Evolutionary conservation across 2,329 filamentous ascomycete genomes (phyloP), one percentile per base, ranked within the genome.

Genomic region (Colletotrichum orbiculare): DNA sequence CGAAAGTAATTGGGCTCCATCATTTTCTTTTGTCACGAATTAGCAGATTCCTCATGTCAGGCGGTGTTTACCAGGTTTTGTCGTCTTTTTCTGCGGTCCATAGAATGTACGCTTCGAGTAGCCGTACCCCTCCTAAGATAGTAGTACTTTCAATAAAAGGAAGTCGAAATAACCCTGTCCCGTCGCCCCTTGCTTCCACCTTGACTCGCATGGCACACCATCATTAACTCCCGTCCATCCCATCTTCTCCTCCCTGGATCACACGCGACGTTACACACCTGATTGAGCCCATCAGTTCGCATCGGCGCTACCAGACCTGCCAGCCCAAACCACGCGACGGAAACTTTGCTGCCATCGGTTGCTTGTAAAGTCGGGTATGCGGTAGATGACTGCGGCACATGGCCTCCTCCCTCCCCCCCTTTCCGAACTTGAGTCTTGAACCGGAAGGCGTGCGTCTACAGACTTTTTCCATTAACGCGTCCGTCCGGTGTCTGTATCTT

Each of bases 51-150:
- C 57, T 66, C 58, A 59, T 60, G 53, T 63, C 39, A 42, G 55
- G 55, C 42, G 63, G 63, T 66, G 63, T 66, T 66, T 11, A 49
- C 25, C 25, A 59, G 48, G 43, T 34, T 53, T 46, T 53, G 45
- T 57, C 8, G n/a, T 52, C 56, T 15, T 45, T 39, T 9, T 39
- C 54, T 60, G 63, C 59, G 63, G 58, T 57, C 33, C 47, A 66
- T 66, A 66, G 58, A 66, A 47, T 66, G 63, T 66, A 63, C 58
- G 63, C 58, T 53, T 60, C 46, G 11, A 46, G 12, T 52, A 53
- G 58, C 47, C 52, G 63, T 53, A 66, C 63, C 52, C 35, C 58
- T 10, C 39, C 35, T 42, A 50, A 66, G 53, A 66, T 57, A 66
- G 63, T 2, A 66, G 63, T 41, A 66, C 63, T 63, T 37, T 39